Percentiles rank a stretch among this genome's conserved stretches.
Conservation (phyloP, 2,329 filamentous ascomycete genomes). For the Metarhizium album region DNA sequence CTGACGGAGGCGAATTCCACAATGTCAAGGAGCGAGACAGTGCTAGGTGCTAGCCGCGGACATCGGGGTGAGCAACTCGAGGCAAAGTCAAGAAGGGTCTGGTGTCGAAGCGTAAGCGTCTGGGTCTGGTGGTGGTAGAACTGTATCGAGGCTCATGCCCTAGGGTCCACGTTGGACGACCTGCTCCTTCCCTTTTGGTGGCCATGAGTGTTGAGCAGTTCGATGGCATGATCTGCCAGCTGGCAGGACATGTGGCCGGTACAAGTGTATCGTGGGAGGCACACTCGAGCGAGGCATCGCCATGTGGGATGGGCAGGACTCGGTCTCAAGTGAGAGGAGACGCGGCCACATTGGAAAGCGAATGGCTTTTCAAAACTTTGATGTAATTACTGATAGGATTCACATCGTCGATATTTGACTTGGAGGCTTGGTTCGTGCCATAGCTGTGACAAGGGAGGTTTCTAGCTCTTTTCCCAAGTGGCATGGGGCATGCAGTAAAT, state of each 20-base stretch:
- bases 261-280: slow-evolving; percentile 1
- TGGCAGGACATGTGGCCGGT: background rate
- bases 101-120: background rate
- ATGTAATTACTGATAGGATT: too few relatives aligned
- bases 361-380: too few relatives aligned
- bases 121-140: background rate
- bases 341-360: too few relatives aligned
- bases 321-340: background rate
- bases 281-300: background rate
- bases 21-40: background rate
- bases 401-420: too few relatives aligned
- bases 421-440: too few relatives aligned
- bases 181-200: background rate
- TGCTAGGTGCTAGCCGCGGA: background rate
- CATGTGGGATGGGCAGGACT: background rate
- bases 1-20: background rate
- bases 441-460: too few relatives aligned
- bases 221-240: background rate
- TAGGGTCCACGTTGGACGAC: background rate
- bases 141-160: background rate
- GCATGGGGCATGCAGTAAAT: too few relatives aligned
- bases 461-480: too few relatives aligned
- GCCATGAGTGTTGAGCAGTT: background rate
- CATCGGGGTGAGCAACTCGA: background rate
- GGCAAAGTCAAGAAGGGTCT: background rate